Base-by-base conservation (phyloP, 2,329 filamentous ascomycete species). In the Hymenoscyphus linearis region DNA sequence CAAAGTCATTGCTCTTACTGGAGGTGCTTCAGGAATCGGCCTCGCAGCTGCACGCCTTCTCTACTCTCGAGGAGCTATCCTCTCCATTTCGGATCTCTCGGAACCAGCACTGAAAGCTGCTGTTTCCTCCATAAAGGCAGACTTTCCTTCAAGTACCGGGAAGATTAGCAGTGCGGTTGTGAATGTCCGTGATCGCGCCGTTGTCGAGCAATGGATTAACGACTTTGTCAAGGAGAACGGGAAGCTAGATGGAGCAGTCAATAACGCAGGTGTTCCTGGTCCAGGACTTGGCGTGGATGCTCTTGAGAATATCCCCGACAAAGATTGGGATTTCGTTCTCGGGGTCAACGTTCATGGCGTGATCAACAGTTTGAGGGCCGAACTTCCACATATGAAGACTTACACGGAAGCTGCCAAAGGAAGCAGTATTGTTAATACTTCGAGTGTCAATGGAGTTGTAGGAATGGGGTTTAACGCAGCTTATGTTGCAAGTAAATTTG, bases 11-110 rank as follows among this genome's bases (percentile, higher is more conserved):
- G 80, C 93, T 59, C 90, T 95, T 74, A 93, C 89, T 0, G 90
- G 90, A 65, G 89, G 83, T 26, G 88, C 87, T 2, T 88, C 85
- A 7, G 89, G 90, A 27, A 86, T 93, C 61, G 90, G 90, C 14
- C 84, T 89, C 52, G 87, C 88, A 0, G 82, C 91, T 10, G 87
- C 89, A 2, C 83, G 85, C 70, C 55, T 66, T 13, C 60, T 67
- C 34, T 36, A 59, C 4, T 40, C 59, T 7, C 60, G 40, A 16
- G 65, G 65, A 2, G 66, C 66, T n/a, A 57, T 25, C 6, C 14
- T 67, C 1, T 62, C 60, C 14, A 55, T 68, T 2, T 60, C 60
- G 6, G 66, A 68, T 53, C 3, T 65, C 16, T 26, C 58, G 47
- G 27, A 67, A 65, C 40, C 44, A 13, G 54, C 50, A 1, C 66